phyloP scores from a whole-genome alignment of 2,329 filamentous ascomycete genomes.

The Xylariaceae sp. region DNA sequence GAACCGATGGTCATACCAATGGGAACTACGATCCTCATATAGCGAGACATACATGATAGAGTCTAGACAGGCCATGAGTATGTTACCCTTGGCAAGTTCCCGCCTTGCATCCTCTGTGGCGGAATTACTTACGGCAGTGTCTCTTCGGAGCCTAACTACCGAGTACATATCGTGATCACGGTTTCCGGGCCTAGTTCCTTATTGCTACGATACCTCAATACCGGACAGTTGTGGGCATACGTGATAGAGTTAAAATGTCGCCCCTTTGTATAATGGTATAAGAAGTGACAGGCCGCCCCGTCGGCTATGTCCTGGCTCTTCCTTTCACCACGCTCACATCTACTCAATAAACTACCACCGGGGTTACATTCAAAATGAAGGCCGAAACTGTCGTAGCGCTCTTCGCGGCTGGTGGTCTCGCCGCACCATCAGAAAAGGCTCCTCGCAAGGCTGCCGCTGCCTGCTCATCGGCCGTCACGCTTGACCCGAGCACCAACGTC shows the following conservation, averaged over 20 bases:
- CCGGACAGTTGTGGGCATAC: background rate
- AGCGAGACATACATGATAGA: slow-evolving; percentile 26
- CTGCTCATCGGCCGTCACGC: slow-evolving; percentile 39
- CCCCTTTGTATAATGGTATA: slow-evolving; percentile 32
- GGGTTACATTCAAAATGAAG: slow-evolving; percentile 42
- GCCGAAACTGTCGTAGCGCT: slow-evolving; percentile 34
- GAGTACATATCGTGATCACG: slow-evolving; percentile 37
- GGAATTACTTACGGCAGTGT: slow-evolving; percentile 32
- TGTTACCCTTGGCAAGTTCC: slow-evolving; percentile 19
- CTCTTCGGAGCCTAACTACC: slow-evolving; percentile 41
- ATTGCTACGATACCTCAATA: slow-evolving; percentile 32
- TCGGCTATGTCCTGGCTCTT: slow-evolving; percentile 22
- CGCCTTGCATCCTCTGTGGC: slow-evolving; percentile 33
- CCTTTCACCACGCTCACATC: slow-evolving; percentile 34
- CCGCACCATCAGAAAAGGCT: slow-evolving; percentile 37
- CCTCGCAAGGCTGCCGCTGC: slow-evolving; percentile 32
- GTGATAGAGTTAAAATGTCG: slow-evolving; percentile 2
- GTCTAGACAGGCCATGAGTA: slow-evolving; percentile 25
- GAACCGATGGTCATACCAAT: slow-evolving; percentile 37
- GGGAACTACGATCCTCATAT: slow-evolving; percentile 32
- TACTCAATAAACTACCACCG: slow-evolving; percentile 28
- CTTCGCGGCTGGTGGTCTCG: slow-evolving; percentile 40
- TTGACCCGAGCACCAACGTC: slow-evolving; percentile 43
- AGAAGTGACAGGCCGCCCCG: slow-evolving; percentile 30
- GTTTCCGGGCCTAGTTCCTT: slow-evolving; percentile 43